Evolutionary conservation across 1,284 basidiomycete genomes (phyloP).

Genomic region (Fomitopsis schrenkii): DNA sequence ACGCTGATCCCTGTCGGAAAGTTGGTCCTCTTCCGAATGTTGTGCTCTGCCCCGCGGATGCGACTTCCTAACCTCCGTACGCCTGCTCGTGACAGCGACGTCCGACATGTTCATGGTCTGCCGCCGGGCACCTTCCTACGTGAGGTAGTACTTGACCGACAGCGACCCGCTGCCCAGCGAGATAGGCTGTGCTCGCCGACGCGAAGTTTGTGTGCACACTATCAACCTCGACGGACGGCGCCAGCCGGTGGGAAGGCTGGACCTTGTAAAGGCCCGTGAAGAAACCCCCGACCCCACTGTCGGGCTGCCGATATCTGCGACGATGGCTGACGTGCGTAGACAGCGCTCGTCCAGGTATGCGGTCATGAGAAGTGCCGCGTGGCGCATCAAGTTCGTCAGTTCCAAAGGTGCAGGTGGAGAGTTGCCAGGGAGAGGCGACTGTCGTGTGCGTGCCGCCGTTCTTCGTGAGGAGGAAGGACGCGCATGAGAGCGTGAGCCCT

Average conservation of each 20-base stretch:
- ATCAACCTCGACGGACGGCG: no score
- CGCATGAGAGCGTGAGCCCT: slow-evolving; percentile 42
- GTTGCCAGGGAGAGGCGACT: slow-evolving; percentile 43
- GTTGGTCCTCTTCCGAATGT: no score
- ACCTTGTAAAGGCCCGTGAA: no score
- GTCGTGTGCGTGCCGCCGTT: slow-evolving; percentile 57
- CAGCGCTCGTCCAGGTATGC: slow-evolving; percentile 37
- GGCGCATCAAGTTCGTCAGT: slow-evolving; percentile 59
- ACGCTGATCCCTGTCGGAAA: no score
- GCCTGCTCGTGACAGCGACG: slow-evolving; percentile 38
- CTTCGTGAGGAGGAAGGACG: slow-evolving; percentile 48
- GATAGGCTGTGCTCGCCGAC: slow-evolving; percentile 42
- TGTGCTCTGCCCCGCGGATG: no score
- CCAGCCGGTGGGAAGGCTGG: no score
- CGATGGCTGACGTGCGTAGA: slow-evolving; percentile 32
- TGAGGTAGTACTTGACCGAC: slow-evolving; percentile 50
- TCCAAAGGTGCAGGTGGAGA: slow-evolving; percentile 60
- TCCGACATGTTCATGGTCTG: slow-evolving; percentile 49
- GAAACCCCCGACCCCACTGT: slow-evolving; percentile 30
- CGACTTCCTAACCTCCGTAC: slow-evolving; percentile 26
- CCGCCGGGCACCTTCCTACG: slow-evolving; percentile 50
- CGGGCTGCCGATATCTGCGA: slow-evolving; percentile 53
- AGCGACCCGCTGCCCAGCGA: slow-evolving; percentile 53
- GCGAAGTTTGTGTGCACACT: no score
- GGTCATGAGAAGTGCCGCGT: slow-evolving; percentile 44